Conservation (phyloP, 2,329 filamentous ascomycete species). For the Lachnellula hyalina region DNA sequence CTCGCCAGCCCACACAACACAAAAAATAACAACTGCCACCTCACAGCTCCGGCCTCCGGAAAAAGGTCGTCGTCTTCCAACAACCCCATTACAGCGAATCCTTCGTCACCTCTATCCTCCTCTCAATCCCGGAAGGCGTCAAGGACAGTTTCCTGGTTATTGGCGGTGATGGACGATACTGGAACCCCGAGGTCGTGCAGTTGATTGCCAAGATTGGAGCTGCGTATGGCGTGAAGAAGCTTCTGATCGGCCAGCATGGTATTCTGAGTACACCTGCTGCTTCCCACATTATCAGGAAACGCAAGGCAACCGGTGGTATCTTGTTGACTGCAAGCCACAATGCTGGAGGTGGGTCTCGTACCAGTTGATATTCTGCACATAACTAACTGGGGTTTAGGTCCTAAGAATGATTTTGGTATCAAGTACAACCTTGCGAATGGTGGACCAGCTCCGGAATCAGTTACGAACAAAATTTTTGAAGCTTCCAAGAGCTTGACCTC, state of each 20-base stretch:
- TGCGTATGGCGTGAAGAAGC: slow-evolving; percentile 98
- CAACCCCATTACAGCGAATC: slow-evolving; percentile 92
- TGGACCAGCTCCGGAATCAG: slow-evolving; percentile 88
- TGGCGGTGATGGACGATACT: slow-evolving; percentile 94
- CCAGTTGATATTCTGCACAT: slow-evolving; percentile 1
- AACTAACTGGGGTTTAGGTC: slow-evolving; percentile 49
- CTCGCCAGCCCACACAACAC: slow-evolving; percentile 15
- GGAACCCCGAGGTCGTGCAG: slow-evolving; percentile 94
- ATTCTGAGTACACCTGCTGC: slow-evolving; percentile 96
- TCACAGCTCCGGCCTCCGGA: slow-evolving; percentile 86
- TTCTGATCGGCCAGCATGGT: slow-evolving; percentile 90
- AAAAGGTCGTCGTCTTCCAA: slow-evolving; percentile 98
- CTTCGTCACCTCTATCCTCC: slow-evolving; percentile 88
- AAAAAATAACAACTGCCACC: slow-evolving; percentile 17
- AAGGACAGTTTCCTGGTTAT: slow-evolving; percentile 84
- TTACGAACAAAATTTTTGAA: slow-evolving; percentile 97
- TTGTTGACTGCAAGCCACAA: slow-evolving; percentile 97
- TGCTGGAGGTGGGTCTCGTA: slow-evolving; percentile 66
- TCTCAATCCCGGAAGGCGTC: slow-evolving; percentile 92
- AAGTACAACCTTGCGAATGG: slow-evolving; percentile 99
- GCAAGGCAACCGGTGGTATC: slow-evolving; percentile 93
- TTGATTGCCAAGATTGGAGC: slow-evolving; percentile 95
- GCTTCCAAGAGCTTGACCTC: slow-evolving; percentile 82
- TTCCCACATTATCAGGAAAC: slow-evolving; percentile 91
- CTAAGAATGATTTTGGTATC: slow-evolving; percentile 95